Evolutionary conservation across 495 filamentous ascomycete species (phyloP), one percentile per base, ranked within the genome.

Genomic region (Hyaloscypha bicolor): DNA sequence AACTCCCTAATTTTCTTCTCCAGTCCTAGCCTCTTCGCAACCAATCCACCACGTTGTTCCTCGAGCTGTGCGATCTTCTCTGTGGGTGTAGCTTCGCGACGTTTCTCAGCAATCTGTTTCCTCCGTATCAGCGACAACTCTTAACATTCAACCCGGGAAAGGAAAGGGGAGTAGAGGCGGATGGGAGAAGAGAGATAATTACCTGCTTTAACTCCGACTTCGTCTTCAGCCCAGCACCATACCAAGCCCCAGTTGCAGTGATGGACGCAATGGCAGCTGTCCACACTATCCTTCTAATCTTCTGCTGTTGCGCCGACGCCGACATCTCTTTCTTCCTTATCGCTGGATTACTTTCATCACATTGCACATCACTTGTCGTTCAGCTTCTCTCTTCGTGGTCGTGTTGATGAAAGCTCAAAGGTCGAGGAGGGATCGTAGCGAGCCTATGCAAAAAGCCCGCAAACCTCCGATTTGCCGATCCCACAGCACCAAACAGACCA

Each of bases 1-100:
- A 88, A 37, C 51, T 85, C 79, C 3, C 73, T 76, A 32, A 90
- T 82, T 76, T 90, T 89, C 55, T 75, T 79, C 72, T 89, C 85
- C 45, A 90, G 71, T 45, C 79, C 80, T 14, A 75, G 73, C 73
- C 80, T 85, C 72, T 85, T 86, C 6, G 75, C 71, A 4, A 84
- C 70, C 21, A 90, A 69, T 37, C 77, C 78, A 5, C 79, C 74
- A 29, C 84, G 81, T 64, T 79, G 77, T 39, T 66, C 68, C 64
- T 85, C 82, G 9, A 91, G 78, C 56, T 80, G 76, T 29, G 76
- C 74, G 21, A 88, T 83, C 68, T 79, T 80, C 37, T 88, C 85
- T 48, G 83, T 82, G 3, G 84, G 79, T 1, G 83, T 80, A 4
- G 82, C 76, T 75, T 88, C 80, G 35, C 78, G 78, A 37, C 74